These are phyloP conservation scores for Raffaelea arxii DNA, from an alignment of 2,329 filamentous ascomycete genomes.

Conservation along the genomic window DNA sequence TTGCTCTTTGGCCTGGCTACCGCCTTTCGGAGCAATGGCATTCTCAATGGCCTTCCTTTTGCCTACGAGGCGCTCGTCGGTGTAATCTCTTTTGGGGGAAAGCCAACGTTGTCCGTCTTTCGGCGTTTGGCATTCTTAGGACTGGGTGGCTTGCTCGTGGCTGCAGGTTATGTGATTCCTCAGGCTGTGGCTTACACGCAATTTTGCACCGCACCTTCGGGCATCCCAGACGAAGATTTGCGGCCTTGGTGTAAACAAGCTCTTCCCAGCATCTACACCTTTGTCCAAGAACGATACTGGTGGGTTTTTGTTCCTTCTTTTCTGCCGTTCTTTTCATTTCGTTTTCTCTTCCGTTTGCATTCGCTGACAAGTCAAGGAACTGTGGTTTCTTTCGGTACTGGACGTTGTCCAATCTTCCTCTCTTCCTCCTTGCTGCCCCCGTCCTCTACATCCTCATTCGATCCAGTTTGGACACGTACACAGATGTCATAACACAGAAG, in stretches of 20 bases:
- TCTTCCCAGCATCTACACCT: conserved; percentile 84
- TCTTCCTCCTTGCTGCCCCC: conserved; percentile 77
- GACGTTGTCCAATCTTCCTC: conserved; percentile 73
- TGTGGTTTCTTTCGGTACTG: conserved; percentile 85
- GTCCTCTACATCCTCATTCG: conserved; percentile 58
- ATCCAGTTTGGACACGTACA: conserved; percentile 42
- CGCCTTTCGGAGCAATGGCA: conserved; percentile 72
- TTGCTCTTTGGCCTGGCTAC: conserved; percentile 62
- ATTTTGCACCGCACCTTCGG: conserved; percentile 46
- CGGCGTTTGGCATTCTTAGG: conserved; percentile 49
- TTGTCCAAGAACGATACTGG: conserved; percentile 88
- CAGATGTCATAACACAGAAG: conserved; percentile 5
- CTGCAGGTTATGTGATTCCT: conserved; percentile 57
- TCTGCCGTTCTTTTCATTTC: background rate
- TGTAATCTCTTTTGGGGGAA: conserved; percentile 27
- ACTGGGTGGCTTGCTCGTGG: conserved; percentile 58
- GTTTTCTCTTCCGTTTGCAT: background rate
- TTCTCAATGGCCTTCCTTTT: conserved; percentile 72
- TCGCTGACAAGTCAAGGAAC: conserved; percentile 47
- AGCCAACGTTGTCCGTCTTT: conserved; percentile 27
- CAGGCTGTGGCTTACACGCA: conserved; percentile 65
- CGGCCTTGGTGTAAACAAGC: conserved; percentile 65
- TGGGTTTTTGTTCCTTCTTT: conserved; percentile 31
- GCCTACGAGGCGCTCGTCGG: conserved; percentile 46
- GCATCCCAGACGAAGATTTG: conserved; percentile 16